Conservation (phyloP, 371 early-diverging fungal species). For the Umbelopsis sp. region DNA sequence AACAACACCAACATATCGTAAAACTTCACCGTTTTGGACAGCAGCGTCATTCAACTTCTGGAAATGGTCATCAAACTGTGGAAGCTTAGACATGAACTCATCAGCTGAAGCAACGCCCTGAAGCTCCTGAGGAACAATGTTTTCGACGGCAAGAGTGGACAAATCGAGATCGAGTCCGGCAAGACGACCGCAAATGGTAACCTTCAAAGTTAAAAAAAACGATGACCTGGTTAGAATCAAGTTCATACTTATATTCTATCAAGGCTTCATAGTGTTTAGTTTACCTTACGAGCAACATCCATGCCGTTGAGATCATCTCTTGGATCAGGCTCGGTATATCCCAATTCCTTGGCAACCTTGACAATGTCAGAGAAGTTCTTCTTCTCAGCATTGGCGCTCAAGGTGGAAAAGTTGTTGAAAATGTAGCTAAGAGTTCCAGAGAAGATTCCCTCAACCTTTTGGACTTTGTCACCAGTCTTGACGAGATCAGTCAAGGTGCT, state of each 20-base stretch:
- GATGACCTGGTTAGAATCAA: background rate
- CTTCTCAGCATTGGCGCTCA: constrained; percentile 44
- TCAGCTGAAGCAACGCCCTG: constrained; percentile 71
- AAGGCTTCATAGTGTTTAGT: too few species aligned
- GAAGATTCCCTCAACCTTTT: constrained; percentile 94
- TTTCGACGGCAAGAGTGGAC: constrained; percentile 84
- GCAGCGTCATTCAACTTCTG: constrained; percentile 77
- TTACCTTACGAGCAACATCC: constrained; percentile 97
- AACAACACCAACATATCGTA: constrained; percentile 93
- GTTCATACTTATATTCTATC: background rate
- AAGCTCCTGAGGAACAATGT: constrained; percentile 90
- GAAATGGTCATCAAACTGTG: constrained; percentile 87
- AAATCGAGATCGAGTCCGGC: constrained; percentile 81
- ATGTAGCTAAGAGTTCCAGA: constrained; percentile 95
- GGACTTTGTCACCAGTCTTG: constrained; percentile 89
- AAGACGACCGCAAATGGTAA: constrained; percentile 86
- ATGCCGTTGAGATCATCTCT: constrained; percentile 97
- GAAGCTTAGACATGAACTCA: constrained; percentile 84
- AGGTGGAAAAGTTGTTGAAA: constrained; percentile 91
- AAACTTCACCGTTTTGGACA: constrained; percentile 66
- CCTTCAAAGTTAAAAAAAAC: constrained; percentile 28
- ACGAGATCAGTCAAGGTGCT: constrained; percentile 88
- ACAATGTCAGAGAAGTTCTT: constrained; percentile 88
- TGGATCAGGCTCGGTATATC: constrained; percentile 98
- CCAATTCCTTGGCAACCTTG: constrained; percentile 85